A percentile compares a stretch with the other conserved stretches of the same genome.
Evolutionary conservation across 2,329 filamentous ascomycete species (phyloP).

Genomic region (Colletotrichum horii): DNA sequence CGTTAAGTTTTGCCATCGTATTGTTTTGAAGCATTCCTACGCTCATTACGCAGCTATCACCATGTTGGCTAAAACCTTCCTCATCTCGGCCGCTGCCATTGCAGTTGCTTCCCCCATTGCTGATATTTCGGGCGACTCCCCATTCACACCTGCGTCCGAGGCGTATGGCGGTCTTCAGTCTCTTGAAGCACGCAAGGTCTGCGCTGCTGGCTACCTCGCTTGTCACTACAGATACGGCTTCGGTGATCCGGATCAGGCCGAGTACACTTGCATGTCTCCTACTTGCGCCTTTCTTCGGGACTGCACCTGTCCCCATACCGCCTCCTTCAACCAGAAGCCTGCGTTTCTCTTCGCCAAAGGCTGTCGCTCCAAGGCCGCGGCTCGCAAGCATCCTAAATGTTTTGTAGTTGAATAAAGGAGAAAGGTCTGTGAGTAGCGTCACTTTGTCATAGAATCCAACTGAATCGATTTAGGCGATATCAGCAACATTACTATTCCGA

Average conservation of each 20-base stretch:
- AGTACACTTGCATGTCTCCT: background rate
- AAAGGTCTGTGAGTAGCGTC: background rate
- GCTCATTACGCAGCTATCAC: background rate
- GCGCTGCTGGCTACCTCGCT: background rate
- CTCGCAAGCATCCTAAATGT: background rate
- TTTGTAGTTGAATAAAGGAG: fast-evolving
- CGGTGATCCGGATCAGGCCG: background rate
- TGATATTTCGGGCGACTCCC: fast-evolving
- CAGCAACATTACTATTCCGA: background rate
- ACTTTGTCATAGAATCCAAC: fast-evolving
- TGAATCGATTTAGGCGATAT: background rate
- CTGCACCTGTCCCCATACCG: background rate
- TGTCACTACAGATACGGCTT: background rate
- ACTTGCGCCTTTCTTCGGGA: background rate
- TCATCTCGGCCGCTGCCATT: background rate
- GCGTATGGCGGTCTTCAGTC: fast-evolving
- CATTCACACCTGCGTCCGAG: fast-evolving
- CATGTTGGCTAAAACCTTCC: background rate
- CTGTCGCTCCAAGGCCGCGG: background rate
- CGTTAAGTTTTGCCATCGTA: background rate
- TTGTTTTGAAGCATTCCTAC: fast-evolving
- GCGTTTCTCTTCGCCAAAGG: background rate
- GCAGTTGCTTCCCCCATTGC: background rate
- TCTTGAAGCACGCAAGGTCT: background rate
- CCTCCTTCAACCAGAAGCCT: background rate